A percentile compares a stretch with the other conserved stretches of the same genome.
Evolutionary conservation across 2,329 filamentous ascomycete species (phyloP).

Genomic region (Trichoderma sp.): DNA sequence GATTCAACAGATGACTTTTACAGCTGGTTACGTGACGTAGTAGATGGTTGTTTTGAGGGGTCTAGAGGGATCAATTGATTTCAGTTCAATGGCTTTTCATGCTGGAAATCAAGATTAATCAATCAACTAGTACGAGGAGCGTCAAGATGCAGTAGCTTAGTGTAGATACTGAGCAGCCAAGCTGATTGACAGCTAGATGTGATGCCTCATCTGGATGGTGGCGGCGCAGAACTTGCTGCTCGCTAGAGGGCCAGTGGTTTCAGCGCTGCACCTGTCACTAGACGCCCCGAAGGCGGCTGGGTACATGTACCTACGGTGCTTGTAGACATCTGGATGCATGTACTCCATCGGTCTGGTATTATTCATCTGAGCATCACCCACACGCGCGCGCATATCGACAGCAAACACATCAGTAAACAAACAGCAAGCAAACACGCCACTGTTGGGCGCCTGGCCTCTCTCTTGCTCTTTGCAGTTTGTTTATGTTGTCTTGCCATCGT

Average conservation of each 20-base stretch:
- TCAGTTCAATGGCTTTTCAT: not conserved
- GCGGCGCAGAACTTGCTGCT: not conserved
- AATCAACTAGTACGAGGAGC: not conserved
- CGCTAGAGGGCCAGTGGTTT: not conserved
- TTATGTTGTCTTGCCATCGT: not conserved
- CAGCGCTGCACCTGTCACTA: not conserved
- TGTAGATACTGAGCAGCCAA: not conserved
- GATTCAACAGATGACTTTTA: not conserved
- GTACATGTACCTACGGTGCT: not conserved
- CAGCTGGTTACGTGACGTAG: not conserved
- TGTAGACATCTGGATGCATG: not conserved
- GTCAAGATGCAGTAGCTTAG: not conserved
- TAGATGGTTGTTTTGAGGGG: not conserved
- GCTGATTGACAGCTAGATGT: not conserved
- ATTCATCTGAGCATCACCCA: not conserved
- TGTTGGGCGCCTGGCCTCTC: not conserved
- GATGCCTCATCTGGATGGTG: not conserved
- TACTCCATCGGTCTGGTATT: not conserved
- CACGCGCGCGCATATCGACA: not conserved
- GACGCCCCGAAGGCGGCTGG: not conserved
- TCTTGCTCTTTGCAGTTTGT: not conserved
- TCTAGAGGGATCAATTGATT: not conserved
- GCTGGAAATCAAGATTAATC: not conserved
- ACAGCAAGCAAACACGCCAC: not conserved
- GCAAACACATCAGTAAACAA: not conserved